Evolutionary conservation across 2,329 filamentous ascomycete genomes (phyloP).

Genomic region (Arthrocladium fulminans): DNA sequence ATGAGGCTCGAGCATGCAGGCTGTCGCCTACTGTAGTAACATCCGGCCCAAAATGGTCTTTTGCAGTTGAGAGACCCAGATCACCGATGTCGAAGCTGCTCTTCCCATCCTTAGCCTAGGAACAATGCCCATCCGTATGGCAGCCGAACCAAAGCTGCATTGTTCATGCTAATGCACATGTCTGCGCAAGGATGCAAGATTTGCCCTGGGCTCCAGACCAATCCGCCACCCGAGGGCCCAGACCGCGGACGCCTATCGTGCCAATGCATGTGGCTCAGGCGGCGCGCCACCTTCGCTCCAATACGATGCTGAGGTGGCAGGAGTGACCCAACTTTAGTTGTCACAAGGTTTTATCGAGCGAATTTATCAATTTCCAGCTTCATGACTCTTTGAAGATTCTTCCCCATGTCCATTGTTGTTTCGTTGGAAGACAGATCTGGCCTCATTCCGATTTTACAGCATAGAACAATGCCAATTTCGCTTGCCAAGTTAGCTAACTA

Average conservation of each 20-base stretch:
- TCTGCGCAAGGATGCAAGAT: neutral
- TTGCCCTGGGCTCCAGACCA: neutral
- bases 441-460: too few relatives aligned
- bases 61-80: too few relatives aligned
- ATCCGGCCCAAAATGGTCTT: too few relatives aligned
- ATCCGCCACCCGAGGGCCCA: constrained; percentile 1
- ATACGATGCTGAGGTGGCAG: constrained; percentile 2
- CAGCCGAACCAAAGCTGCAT: too few relatives aligned
- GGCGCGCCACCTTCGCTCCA: neutral
- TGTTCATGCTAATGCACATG: neutral
- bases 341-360: neutral
- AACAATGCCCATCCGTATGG: too few relatives aligned
- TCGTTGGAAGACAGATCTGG: too few relatives aligned
- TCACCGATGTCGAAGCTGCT: too few relatives aligned
- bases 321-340: neutral
- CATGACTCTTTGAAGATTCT: neutral
- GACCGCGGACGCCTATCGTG: neutral
- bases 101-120: too few relatives aligned
- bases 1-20: too few relatives aligned
- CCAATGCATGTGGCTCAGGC: neutral
- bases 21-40: too few relatives aligned
- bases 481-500: too few relatives aligned
- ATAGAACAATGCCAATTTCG: too few relatives aligned
- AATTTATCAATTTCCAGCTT: neutral
- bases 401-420: neutral